phyloP scores from a whole-genome alignment of 306 rosid species.

The Trifolium dubium region DNA sequence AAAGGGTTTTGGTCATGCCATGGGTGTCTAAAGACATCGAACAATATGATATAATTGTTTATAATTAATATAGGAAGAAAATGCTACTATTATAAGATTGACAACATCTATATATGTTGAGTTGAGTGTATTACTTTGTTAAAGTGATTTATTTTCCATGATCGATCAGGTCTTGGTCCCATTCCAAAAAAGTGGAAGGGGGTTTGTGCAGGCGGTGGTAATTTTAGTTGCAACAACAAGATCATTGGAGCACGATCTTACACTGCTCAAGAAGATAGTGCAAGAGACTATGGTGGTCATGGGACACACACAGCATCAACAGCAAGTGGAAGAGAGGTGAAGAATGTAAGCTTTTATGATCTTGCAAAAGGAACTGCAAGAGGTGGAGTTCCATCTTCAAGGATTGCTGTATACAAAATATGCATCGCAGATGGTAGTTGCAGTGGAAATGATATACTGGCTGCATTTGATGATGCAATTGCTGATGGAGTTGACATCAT shows the following conservation, averaged over 20 bases:
- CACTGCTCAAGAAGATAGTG: not conserved
- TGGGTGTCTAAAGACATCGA: not conserved
- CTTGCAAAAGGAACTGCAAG: slow-evolving; percentile 20
- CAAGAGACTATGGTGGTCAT: slow-evolving; percentile 38
- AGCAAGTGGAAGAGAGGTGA: slow-evolving; percentile 30
- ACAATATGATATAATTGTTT: not conserved
- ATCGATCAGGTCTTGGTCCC: slow-evolving; percentile 12
- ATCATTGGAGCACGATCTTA: slow-evolving; percentile 36
- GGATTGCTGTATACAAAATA: slow-evolving; percentile 22
- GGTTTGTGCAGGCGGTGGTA: slow-evolving; percentile 3
- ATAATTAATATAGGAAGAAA: not conserved
- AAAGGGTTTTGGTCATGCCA: not conserved
- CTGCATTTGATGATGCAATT: slow-evolving; percentile 61
- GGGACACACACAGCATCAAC: slow-evolving; percentile 43
- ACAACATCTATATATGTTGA: not conserved
- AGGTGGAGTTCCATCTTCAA: slow-evolving; percentile 39
- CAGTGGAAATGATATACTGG: not conserved
- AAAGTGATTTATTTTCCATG: not conserved
- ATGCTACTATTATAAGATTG: not conserved
- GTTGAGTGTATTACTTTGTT: not conserved
- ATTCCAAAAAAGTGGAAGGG: slow-evolving; percentile 45
- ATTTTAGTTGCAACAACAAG: slow-evolving; percentile 49
- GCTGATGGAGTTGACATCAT: slow-evolving; percentile 58
- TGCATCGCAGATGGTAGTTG: not conserved
- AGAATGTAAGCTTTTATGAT: not conserved